Base-by-base conservation (phyloP, 1,284 basidiomycete species). In the Phenoliferia sp. region DNA sequence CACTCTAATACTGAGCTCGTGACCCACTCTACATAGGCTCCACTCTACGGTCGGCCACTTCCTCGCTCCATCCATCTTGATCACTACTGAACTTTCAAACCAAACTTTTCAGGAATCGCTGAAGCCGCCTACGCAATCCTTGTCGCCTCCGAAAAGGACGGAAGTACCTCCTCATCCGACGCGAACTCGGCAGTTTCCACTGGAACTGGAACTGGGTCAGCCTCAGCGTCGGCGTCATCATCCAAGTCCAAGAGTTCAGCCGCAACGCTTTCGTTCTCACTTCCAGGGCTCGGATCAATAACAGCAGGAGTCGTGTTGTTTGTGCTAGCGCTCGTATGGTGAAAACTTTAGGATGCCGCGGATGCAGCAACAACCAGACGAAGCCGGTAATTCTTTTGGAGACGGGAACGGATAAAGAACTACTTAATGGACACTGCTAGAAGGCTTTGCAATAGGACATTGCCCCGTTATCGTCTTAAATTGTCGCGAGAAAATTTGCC, bases 41-140 rank as follows among this genome's bases (percentile, higher is more conserved):
- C 55, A 19, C 55, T 57, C 28, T 57, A 57, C 28, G 55, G 55
- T 57, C 48, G n/a, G 48, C 28, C 48, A 6, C 39, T 10, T 9
- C 48, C 17, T 16, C 55, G 29, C 28, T 32, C 28, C 54, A 55
- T 55, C 5, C 5, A 17, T 31, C 7, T 12, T 19, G 9, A 6
- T 33, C n/a, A 10, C 3, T 28, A 12, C 31, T 57, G 55, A 57
- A 12, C 2, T 15, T 22, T 33, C 16, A 29, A 29, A 12, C 15
- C 55, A 44, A 44, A n/a, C n/a, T n/a, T n/a, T n/a, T 9, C 31
- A 57, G 55, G 55, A 3, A 57, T 57, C 55, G 55, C 55, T 33
- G 55, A 57, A n/a, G 34, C 32, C 55, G 55, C 55, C n/a, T 57
- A 57, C 55, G 29, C 28, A 22, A 57, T 57, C 55, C 29, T 57